Evolutionary conservation across 768 basidiomycete genomes (phyloP), one percentile per base, ranked within the genome.

Genomic region (Boletus rufocinnamomeus): DNA sequence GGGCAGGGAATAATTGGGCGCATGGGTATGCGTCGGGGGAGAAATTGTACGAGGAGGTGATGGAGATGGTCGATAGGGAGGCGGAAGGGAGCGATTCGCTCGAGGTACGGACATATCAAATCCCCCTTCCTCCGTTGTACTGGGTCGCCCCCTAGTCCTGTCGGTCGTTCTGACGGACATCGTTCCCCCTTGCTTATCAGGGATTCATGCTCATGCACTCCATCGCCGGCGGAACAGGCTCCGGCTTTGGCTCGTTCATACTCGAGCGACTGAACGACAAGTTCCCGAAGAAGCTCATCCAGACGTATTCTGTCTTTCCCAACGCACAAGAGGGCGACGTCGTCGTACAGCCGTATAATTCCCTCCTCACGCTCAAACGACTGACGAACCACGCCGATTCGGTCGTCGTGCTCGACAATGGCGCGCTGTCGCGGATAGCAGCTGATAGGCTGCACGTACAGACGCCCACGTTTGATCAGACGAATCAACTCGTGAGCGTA

Each of bases 181-280:
- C 57, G 46, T 28, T 13, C 28, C 27, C 19, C 28, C 21, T 3
- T 11, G 14, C 35, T 13, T n/a, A 19, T 19, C 70, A 98, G 97
- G 97, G 95, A 4, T 98, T 99, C 77, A 97, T 98, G 93, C 80
- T 96, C 46, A 91, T 97, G 80, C 97, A 98, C 71, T 98, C 96
- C 19, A 99, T 98, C 73, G 97, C 97, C 37, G 97, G 97, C 38
- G 97, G 97, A 9, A 99, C 97, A 4, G 97, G 97, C 21, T 98
- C 97, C 0, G 97, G 97, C 2, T 85, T 99, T 6, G 97, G 97
- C 35, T 99, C 97, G n/a, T 98, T 93, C 77, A 79, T 98, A 19
- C 86, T 99, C 54, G 97, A 98, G 76, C 86, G 97, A 28, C 77
- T 98, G 44, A 96, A 95, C 75, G 97, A 99, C 76, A 91, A 90